Conservation (phyloP, 257 asterid species). For the Nicotiana otophora region DNA sequence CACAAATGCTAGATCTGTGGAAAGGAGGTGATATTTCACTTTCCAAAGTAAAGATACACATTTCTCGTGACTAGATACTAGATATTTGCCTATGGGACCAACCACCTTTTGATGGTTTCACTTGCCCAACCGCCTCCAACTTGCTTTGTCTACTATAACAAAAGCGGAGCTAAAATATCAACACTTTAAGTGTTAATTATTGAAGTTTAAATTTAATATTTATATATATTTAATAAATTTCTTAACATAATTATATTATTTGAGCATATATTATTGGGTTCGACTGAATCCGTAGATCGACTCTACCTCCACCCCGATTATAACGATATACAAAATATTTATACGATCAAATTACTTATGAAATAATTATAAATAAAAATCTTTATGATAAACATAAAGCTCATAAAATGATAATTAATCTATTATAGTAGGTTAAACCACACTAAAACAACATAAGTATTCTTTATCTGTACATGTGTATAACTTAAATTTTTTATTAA, state of each 20-base stretch:
- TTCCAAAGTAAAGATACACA: background rate
- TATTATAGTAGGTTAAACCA: too few species aligned
- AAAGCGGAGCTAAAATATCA: too few species aligned
- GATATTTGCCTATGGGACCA: background rate
- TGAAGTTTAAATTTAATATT: too few species aligned
- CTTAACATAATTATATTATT: too few species aligned
- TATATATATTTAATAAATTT: too few species aligned
- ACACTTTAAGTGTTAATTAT: too few species aligned
- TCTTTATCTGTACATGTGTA: background rate
- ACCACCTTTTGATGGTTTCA: background rate
- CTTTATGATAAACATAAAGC: background rate
- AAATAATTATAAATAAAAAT: too few species aligned
- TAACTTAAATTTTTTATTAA: background rate
- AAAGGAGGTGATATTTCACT: background rate
- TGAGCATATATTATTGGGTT: fast-evolving
- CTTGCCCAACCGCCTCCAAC: background rate
- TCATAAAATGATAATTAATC: too few species aligned
- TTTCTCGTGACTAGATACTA: background rate
- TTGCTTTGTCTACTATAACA: background rate
- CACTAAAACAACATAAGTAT: background rate
- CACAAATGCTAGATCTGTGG: background rate
- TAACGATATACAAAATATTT: too few species aligned
- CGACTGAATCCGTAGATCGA: too few species aligned
- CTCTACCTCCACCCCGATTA: too few species aligned
- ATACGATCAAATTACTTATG: too few species aligned